phyloP scores from a whole-genome alignment of 2,329 filamentous ascomycete genomes.

The Fusarium euwallaceae region DNA sequence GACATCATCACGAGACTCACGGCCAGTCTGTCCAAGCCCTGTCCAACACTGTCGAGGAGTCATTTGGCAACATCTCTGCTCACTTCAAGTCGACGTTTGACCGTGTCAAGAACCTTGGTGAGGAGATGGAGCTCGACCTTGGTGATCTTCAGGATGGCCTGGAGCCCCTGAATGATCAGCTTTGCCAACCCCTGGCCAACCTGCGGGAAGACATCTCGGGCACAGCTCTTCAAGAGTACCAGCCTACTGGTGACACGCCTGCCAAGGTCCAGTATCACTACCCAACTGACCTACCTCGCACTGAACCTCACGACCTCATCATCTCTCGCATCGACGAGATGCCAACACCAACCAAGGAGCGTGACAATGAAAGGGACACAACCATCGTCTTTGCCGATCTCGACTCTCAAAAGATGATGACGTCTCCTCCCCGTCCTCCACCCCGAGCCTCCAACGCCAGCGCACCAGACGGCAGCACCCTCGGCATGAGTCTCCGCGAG shows the following conservation, averaged over 20 bases:
- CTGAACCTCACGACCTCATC: slow-evolving; percentile 63
- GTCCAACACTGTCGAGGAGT: slow-evolving; percentile 76
- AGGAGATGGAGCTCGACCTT: slow-evolving; percentile 74
- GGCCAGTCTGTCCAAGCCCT: slow-evolving; percentile 74
- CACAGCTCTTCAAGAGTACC: slow-evolving; percentile 81
- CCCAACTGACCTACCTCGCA: slow-evolving; percentile 82
- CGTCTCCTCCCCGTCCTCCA: slow-evolving; percentile 50
- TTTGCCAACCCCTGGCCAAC: slow-evolving; percentile 77
- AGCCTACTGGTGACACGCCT: slow-evolving; percentile 87
- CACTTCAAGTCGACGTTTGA: slow-evolving; percentile 78
- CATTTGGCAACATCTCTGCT: slow-evolving; percentile 77
- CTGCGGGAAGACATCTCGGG: slow-evolving; percentile 77
- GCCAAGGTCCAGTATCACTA: slow-evolving; percentile 86
- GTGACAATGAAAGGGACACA: slow-evolving; percentile 52
- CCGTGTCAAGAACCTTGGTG: slow-evolving; percentile 76
- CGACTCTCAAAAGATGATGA: slow-evolving; percentile 44
- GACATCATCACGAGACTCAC: slow-evolving; percentile 79
- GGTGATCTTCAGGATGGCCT: slow-evolving; percentile 71
- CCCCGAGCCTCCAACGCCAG: slow-evolving; percentile 47
- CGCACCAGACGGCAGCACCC: slow-evolving; percentile 47
- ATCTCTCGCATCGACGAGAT: slow-evolving; percentile 57
- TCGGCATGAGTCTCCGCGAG: slow-evolving; percentile 65
- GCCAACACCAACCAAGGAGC: slow-evolving; percentile 36
- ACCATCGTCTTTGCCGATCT: slow-evolving; percentile 60
- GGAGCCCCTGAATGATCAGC: slow-evolving; percentile 67